Evolutionary conservation across 2,329 filamentous ascomycete genomes (phyloP).

Genomic region (Phaeophleospora eucalypticola): DNA sequence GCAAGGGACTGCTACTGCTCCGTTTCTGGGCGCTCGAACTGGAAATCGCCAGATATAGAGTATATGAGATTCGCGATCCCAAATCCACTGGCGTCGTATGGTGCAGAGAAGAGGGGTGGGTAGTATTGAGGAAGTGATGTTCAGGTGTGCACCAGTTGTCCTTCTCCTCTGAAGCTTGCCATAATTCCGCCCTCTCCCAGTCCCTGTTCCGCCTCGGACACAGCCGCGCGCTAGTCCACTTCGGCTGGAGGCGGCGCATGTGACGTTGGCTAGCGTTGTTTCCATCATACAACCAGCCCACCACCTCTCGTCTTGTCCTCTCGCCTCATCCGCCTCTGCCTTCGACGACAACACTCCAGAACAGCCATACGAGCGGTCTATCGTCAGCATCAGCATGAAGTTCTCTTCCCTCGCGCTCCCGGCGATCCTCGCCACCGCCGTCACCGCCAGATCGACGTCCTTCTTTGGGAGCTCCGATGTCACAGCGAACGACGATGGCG

Average conservation of each 20-base stretch:
- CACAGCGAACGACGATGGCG: slow-evolving; percentile 43
- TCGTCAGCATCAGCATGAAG: slow-evolving; percentile 26
- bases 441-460: slow-evolving; percentile 25
- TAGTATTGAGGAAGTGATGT: neutral
- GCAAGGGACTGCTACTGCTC: slow-evolving; percentile 27
- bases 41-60: neutral
- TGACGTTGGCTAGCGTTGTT: slow-evolving; percentile 3
- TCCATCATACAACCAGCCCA: neutral
- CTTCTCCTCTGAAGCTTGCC: neutral
- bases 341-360: slow-evolving; percentile 1
- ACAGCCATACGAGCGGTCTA: neutral
- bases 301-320: neutral
- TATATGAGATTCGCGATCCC: neutral
- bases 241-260: neutral
- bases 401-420: slow-evolving; percentile 26
- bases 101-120: neutral
- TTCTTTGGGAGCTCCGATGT: slow-evolving; percentile 19
- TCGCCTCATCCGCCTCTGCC: neutral
- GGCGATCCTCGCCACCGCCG: slow-evolving; percentile 28
- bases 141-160: neutral
- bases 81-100: neutral
- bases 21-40: neutral
- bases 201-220: neutral
- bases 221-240: neutral
- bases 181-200: neutral